Conservation (phyloP, 208 protist species). For the Leishmania turanica region DNA sequence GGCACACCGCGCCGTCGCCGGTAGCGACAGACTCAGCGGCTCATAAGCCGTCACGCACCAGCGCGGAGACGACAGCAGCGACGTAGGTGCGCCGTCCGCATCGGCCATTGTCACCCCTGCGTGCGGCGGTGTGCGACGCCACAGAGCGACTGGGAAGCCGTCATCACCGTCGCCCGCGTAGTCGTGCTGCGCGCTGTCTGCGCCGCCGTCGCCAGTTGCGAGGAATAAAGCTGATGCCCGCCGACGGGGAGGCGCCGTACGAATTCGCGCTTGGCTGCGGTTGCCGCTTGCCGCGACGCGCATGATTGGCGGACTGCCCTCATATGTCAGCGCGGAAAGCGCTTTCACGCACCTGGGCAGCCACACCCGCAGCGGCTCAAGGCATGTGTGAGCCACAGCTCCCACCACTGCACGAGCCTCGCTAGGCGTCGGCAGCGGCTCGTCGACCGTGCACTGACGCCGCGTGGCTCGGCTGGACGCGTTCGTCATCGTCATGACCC, state of each 20-base stretch:
- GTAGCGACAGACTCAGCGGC: neutral
- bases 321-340: neutral
- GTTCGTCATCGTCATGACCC: neutral
- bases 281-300: neutral
- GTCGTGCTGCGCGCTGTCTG: neutral
- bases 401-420: neutral
- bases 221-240: neutral
- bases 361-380: conserved; percentile 8
- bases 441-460: neutral
- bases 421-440: neutral
- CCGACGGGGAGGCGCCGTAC: neutral
- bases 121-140: neutral
- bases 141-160: conserved; percentile 3
- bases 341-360: conserved; percentile 9
- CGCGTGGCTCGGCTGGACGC: neutral
- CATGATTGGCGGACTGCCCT: neutral
- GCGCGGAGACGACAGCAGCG: conserved; percentile 6
- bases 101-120: neutral
- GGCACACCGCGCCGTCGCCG: neutral
- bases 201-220: neutral
- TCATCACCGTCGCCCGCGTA: neutral
- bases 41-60: conserved; percentile 24
- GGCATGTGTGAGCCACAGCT: neutral
- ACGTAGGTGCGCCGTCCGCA: neutral
- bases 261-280: neutral